Evolutionary conservation across 257 asterid species (phyloP).

Genomic region (Sherardia arvensis): DNA sequence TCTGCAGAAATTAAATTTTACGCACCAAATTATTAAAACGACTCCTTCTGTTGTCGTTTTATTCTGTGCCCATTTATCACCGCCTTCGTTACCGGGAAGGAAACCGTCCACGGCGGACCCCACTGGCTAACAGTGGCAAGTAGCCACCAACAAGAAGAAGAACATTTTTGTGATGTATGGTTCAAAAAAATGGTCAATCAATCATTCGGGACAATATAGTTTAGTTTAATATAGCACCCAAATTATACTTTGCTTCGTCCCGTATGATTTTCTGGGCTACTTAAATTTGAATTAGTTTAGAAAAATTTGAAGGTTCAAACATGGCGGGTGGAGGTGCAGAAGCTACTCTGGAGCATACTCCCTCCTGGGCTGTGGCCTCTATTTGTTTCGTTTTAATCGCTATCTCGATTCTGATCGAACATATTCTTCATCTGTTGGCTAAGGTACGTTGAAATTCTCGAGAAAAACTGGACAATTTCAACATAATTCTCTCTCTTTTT

Average conservation of each 20-base stretch:
- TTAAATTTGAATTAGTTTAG: background rate
- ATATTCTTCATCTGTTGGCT: slow-evolving; percentile 50
- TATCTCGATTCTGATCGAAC: slow-evolving; percentile 52
- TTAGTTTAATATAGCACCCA: background rate
- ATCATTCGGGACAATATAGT: background rate
- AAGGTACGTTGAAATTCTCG: slow-evolving; percentile 24
- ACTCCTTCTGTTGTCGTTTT: slow-evolving; percentile 4
- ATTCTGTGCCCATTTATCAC: background rate
- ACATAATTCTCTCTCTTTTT: background rate
- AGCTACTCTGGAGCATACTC: slow-evolving; percentile 34
- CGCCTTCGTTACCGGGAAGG: slow-evolving; percentile 4
- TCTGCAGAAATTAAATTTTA: background rate
- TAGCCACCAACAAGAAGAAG: background rate
- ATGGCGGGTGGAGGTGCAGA: slow-evolving; percentile 20
- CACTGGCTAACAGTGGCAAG: too few species aligned
- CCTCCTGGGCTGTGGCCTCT: slow-evolving; percentile 73
- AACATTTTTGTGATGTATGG: background rate
- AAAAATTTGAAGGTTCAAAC: slow-evolving; percentile 8
- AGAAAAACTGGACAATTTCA: background rate
- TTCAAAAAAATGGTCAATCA: background rate
- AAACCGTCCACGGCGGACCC: background rate
- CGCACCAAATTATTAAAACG: background rate
- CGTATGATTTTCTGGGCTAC: background rate
- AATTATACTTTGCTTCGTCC: background rate
- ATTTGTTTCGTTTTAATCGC: slow-evolving; percentile 47